Percentiles rank a stretch among this genome's conserved stretches.
These are phyloP conservation scores for Calonectria ilicicola DNA, from an alignment of 2,329 filamentous ascomycete species.

Conservation along the genomic window DNA sequence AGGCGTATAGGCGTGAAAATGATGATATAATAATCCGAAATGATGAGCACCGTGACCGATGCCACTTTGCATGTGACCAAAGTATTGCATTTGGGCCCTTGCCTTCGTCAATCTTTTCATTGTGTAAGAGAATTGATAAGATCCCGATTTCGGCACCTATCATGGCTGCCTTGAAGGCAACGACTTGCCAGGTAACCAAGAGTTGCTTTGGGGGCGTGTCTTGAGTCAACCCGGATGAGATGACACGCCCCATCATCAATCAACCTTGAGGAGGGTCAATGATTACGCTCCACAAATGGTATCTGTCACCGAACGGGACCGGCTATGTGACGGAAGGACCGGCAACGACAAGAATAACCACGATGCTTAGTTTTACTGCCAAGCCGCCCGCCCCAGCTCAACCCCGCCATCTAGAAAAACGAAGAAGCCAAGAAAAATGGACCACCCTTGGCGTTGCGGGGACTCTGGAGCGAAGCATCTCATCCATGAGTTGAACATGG, in stretches of 20 bases:
- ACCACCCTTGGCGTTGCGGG: conserved; percentile 39
- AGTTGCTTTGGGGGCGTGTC: not conserved
- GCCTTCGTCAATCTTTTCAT: no score
- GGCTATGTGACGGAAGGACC: conserved; percentile 26
- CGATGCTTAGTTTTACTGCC: conserved; percentile 38
- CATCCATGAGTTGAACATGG: conserved; percentile 19
- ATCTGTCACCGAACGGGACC: conserved; percentile 31
- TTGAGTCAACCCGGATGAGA: not conserved
- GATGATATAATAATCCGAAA: no score
- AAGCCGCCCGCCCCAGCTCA: conserved; percentile 36
- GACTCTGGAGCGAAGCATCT: conserved; percentile 25
- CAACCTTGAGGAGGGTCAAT: not conserved
- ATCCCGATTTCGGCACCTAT: conserved; percentile 20
- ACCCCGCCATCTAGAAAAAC: conserved; percentile 40
- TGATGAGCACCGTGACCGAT: no score
- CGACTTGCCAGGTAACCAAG: not conserved
- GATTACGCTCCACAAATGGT: conserved; percentile 17
- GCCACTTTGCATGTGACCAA: not conserved
- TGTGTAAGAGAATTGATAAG: not conserved
- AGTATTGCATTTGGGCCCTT: not conserved
- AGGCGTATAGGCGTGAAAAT: not conserved
- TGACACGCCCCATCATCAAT: not conserved
- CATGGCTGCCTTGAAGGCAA: not conserved
- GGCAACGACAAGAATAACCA: conserved; percentile 35
- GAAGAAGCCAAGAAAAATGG: conserved; percentile 42